These are phyloP conservation scores for Homolaphlyctis polyrhiza DNA, from an alignment of 371 early-diverging fungal genomes.

Conservation along the genomic window DNA sequence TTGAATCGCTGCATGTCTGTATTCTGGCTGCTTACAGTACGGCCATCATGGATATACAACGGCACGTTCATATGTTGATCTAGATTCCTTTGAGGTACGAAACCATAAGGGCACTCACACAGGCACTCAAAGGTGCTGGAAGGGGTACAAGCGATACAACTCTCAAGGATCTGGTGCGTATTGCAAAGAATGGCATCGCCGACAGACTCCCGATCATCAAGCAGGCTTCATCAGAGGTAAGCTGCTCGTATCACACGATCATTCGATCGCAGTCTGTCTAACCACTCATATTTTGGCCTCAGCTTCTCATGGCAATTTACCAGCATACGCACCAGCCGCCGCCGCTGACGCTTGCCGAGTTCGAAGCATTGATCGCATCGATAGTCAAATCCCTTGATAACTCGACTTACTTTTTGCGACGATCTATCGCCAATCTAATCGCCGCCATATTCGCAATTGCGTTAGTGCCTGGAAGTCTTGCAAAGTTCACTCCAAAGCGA, in stretches of 20 bases:
- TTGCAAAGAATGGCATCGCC: conserved; percentile 55
- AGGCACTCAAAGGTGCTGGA: conserved; percentile 71
- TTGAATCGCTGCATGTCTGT: background rate
- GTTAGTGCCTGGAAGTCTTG: conserved; percentile 27
- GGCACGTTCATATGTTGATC: background rate
- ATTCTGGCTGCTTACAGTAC: background rate
- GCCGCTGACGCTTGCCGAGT: conserved; percentile 51
- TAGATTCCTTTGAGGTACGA: conserved; percentile 66
- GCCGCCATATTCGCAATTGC: conserved; percentile 57
- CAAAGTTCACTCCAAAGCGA: conserved; percentile 9
- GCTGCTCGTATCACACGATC: background rate
- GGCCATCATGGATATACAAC: background rate
- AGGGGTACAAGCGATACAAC: conserved; percentile 67
- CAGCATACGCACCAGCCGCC: conserved; percentile 20
- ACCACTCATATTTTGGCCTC: background rate
- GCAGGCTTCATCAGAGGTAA: conserved; percentile 66
- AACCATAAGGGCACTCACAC: conserved; percentile 60
- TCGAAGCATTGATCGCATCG: conserved; percentile 53
- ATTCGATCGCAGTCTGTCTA: background rate
- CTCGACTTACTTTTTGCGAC: conserved; percentile 60
- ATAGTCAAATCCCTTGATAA: conserved; percentile 66
- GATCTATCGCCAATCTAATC: conserved; percentile 57
- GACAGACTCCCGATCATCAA: conserved; percentile 76
- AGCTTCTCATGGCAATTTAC: conserved; percentile 33
- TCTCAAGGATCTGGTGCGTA: conserved; percentile 70